These are phyloP conservation scores for Russula dissimulans DNA, from an alignment of 768 basidiomycete species.

Conservation along the genomic window DNA sequence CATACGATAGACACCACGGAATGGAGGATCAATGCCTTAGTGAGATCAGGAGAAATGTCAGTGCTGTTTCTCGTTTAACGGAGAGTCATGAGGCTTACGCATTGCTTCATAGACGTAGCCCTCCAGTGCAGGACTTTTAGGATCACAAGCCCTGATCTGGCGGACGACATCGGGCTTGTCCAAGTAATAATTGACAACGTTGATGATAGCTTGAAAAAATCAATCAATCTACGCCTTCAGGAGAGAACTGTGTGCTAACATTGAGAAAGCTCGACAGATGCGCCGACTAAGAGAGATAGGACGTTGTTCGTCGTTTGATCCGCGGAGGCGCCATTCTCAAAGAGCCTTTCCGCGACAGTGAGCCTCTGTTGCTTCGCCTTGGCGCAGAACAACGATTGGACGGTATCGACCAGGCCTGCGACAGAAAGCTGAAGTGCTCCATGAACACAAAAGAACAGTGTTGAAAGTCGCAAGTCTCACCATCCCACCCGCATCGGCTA, in stretches of 20 bases:
- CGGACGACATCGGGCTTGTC: conserved; percentile 30
- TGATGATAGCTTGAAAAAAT: conserved; percentile 43
- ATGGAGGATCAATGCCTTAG: conserved; percentile 61
- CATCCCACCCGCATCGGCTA: conserved; percentile 30
- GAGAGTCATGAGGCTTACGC: conserved; percentile 36
- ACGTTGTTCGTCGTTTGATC: conserved; percentile 62
- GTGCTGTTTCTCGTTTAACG: no score
- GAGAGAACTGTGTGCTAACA: conserved; percentile 31
- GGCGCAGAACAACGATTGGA: conserved; percentile 39
- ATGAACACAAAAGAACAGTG: neutral
- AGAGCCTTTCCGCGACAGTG: conserved; percentile 49
- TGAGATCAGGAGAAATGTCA: neutral
- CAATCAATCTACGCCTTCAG: neutral
- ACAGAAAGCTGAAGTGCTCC: conserved; percentile 25
- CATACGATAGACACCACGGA: conserved; percentile 61
- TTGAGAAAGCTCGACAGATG: conserved; percentile 60
- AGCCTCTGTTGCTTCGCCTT: conserved; percentile 32
- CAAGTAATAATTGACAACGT: conserved; percentile 57
- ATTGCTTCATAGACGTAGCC: conserved; percentile 61
- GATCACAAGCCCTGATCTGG: conserved; percentile 30
- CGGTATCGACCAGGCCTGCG: conserved; percentile 37
- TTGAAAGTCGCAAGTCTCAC: conserved; percentile 26
- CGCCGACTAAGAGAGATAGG: conserved; percentile 59
- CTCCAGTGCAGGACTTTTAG: conserved; percentile 35
- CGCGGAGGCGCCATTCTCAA: conserved; percentile 43